These are phyloP conservation scores for Heritiera littoralis DNA, from an alignment of 345 rosid species.

Conservation along the genomic window DNA sequence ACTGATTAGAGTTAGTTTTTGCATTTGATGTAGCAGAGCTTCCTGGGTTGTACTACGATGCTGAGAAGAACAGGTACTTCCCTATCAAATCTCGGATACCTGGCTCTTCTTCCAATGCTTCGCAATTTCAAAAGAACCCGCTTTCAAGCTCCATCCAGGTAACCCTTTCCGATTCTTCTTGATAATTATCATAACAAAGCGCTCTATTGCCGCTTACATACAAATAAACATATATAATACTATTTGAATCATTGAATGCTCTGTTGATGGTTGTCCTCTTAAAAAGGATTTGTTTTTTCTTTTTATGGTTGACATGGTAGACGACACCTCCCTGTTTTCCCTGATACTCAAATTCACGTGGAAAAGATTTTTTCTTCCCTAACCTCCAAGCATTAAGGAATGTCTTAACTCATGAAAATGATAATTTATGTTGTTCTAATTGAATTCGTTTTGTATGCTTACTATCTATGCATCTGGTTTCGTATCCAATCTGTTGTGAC, in stretches of 20 bases:
- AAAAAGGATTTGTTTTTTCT: not conserved
- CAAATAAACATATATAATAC: no score
- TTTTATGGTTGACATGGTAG: not conserved
- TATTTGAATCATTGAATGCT: not conserved
- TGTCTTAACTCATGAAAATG: not conserved
- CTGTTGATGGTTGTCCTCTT: not conserved
- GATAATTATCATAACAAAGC: not conserved
- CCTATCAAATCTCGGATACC: constrained; percentile 79
- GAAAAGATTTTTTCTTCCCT: not conserved
- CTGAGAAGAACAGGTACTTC: constrained; percentile 85
- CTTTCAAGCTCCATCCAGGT: constrained; percentile 34
- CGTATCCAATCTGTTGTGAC: not conserved
- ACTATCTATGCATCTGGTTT: not conserved
- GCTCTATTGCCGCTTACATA: not conserved
- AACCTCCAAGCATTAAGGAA: not conserved
- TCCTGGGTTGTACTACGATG: constrained; percentile 84
- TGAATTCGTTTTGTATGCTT: not conserved
- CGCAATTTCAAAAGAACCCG: constrained; percentile 24
- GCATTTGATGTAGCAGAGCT: constrained; percentile 48
- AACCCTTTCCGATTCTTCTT: not conserved
- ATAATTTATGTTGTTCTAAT: not conserved
- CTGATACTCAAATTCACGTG: not conserved
- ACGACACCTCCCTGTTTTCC: not conserved
- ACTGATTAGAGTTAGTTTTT: not conserved
- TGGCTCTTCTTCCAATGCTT: constrained; percentile 41